Evolutionary conservation across 2,329 filamentous ascomycete species (phyloP).

Genomic region (Rutstroemia sydowiana): DNA sequence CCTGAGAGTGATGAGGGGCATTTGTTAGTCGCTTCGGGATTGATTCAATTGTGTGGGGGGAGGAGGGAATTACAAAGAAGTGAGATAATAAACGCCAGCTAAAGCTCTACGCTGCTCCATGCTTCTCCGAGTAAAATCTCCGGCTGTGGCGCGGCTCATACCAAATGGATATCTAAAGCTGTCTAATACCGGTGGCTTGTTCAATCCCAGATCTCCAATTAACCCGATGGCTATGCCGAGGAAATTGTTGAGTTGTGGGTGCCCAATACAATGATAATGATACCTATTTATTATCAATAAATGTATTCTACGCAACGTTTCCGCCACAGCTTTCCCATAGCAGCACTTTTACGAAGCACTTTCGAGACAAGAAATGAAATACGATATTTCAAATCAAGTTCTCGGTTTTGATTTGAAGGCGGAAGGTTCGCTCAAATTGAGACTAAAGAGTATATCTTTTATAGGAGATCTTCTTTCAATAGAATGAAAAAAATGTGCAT

Average conservation of each 20-base stretch:
- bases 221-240: background rate
- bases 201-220: background rate
- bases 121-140: background rate
- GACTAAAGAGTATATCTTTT: no score
- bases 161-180: conserved; percentile 2
- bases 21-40: background rate
- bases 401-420: no score
- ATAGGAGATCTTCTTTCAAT: no score
- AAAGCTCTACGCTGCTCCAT: conserved; percentile 4
- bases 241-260: conserved; percentile 7
- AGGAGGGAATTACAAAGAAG: conserved; percentile 1
- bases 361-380: background rate
- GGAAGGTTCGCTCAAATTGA: no score
- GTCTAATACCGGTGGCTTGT: background rate
- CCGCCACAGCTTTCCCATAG: no score
- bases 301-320: background rate
- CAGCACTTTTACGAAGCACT: background rate
- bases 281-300: background rate
- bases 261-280: conserved; percentile 7
- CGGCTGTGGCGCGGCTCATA: background rate
- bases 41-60: background rate
- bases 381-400: no score
- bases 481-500: background rate
- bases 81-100: conserved; percentile 5
- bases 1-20: no score